Percentiles rank a stretch among this genome's conserved stretches.
phyloP scores from a whole-genome alignment of 768 basidiomycete species.

The Suillus plorans region DNA sequence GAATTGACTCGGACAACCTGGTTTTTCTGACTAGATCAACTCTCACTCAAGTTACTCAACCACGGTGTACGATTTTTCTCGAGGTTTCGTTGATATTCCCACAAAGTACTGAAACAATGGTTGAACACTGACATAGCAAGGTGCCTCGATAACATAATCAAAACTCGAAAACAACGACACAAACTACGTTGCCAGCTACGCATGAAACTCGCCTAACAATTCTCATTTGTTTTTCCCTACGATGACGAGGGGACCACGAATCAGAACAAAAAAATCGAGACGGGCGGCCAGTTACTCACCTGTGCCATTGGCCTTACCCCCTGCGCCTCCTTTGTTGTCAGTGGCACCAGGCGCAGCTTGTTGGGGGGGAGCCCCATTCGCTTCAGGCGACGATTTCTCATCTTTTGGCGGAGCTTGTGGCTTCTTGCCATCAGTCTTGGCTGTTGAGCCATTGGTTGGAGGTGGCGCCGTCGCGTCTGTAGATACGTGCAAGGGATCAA shows the following conservation, averaged over 20 bases:
- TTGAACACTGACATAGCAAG: not conserved
- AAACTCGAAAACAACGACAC: not conserved
- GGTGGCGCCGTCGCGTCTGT: not conserved
- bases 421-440: not conserved
- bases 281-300: not conserved
- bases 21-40: not conserved
- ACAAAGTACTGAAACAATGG: not conserved
- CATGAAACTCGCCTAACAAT: not conserved
- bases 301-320: not conserved
- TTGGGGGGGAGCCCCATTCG: not conserved
- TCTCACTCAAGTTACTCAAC: not conserved
- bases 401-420: not conserved
- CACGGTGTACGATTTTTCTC: not conserved
- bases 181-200: no score
- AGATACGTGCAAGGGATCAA: not conserved
- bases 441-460: not conserved
- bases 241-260: not conserved
- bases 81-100: not conserved
- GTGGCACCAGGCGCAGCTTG: not conserved
- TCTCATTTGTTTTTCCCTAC: not conserved
- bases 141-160: not conserved
- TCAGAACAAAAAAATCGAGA: not conserved
- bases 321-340: not conserved
- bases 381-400: not conserved
- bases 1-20: not conserved